phyloP scores from a whole-genome alignment of 495 filamentous ascomycete species.

The Trichoderma erinaceum region DNA sequence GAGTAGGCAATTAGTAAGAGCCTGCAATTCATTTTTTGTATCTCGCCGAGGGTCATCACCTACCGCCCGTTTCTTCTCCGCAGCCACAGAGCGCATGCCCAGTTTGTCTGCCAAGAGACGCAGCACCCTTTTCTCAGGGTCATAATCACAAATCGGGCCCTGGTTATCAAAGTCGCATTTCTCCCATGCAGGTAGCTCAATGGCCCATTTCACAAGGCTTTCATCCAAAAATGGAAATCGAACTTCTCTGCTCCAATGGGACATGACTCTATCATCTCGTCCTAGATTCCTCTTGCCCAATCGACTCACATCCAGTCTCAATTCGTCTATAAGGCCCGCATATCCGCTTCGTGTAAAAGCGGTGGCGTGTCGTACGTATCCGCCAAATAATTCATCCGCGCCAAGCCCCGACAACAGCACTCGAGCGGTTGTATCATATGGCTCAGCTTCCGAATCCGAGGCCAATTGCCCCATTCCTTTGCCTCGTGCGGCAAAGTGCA shows the following conservation, averaged over 20 bases:
- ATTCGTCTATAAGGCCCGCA: slow-evolving; percentile 68
- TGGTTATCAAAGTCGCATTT: slow-evolving; percentile 72
- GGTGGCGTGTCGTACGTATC: slow-evolving; percentile 77
- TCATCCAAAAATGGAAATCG: slow-evolving; percentile 94
- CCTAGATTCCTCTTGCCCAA: slow-evolving; percentile 92
- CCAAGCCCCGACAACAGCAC: slow-evolving; percentile 89
- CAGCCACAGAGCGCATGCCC: slow-evolving; percentile 61
- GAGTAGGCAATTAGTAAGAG: slow-evolving; percentile 19
- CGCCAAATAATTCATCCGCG: slow-evolving; percentile 93
- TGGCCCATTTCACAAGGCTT: slow-evolving; percentile 71
- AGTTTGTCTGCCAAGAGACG: slow-evolving; percentile 70
- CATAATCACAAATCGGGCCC: slow-evolving; percentile 44
- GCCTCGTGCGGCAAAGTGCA: slow-evolving; percentile 90
- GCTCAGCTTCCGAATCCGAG: slow-evolving; percentile 19
- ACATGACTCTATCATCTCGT: slow-evolving; percentile 84
- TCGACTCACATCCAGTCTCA: slow-evolving; percentile 77
- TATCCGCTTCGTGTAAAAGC: slow-evolving; percentile 65
- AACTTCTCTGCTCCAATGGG: slow-evolving; percentile 83
- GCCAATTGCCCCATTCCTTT: slow-evolving; percentile 45
- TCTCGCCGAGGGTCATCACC: slow-evolving; percentile 18
- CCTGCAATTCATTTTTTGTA: neutral
- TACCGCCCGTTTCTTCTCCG: slow-evolving; percentile 85
- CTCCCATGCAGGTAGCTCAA: slow-evolving; percentile 65
- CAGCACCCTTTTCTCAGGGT: slow-evolving; percentile 75
- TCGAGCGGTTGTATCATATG: slow-evolving; percentile 66